These are phyloP conservation scores for Draba incana DNA, from an alignment of 345 rosid genomes.

Conservation along the genomic window DNA sequence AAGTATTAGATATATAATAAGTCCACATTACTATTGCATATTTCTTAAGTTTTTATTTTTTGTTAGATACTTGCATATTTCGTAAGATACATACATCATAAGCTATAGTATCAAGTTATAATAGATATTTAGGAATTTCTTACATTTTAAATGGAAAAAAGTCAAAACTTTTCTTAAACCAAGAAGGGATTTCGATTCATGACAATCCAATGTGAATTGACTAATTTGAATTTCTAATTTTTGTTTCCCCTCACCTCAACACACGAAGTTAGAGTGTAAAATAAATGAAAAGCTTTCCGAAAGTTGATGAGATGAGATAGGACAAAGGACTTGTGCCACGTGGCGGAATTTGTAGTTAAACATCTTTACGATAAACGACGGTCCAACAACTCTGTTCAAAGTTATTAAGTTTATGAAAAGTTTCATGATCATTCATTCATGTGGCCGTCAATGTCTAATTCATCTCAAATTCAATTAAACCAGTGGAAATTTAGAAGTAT, in stretches of 20 bases:
- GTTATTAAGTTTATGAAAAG: neutral
- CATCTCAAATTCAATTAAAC: constrained; percentile 6
- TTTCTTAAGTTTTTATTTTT: too few relatives aligned
- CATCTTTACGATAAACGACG: constrained; percentile 25
- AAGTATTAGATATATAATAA: neutral
- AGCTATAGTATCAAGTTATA: too few relatives aligned
- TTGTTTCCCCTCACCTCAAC: neutral
- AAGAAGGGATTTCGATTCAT: neutral
- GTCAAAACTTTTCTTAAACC: constrained; percentile 3
- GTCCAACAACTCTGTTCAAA: constrained; percentile 20
- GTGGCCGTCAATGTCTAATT: constrained; percentile 12
- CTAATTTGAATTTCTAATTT: neutral
- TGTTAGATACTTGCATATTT: neutral
- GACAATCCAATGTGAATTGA: neutral
- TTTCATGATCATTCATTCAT: neutral
- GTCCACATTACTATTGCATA: constrained; percentile 11
- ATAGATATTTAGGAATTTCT: neutral
- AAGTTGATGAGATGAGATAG: constrained; percentile 34
- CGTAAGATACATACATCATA: constrained; percentile 1
- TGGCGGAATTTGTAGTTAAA: constrained; percentile 28
- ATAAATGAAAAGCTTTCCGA: neutral
- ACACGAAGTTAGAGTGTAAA: constrained; percentile 18
- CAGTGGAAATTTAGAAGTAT: neutral
- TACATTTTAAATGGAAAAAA: neutral
- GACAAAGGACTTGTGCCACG: constrained; percentile 20